These are phyloP conservation scores for Lupinus albus DNA, from an alignment of 306 rosid species.

Conservation along the genomic window DNA sequence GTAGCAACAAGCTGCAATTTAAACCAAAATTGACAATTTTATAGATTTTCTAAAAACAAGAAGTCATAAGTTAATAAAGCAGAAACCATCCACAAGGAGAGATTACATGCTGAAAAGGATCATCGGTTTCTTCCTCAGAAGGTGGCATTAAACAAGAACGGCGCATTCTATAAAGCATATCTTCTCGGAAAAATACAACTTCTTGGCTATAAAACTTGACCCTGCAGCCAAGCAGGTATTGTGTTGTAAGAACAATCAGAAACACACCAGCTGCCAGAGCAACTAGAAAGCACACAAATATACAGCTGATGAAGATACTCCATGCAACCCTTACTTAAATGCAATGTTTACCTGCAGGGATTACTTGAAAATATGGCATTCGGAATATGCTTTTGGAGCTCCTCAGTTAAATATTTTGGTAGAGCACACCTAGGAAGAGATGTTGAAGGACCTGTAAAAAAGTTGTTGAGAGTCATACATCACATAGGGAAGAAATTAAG, in stretches of 20 bases:
- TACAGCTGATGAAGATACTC: constrained; percentile 21
- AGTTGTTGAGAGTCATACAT: constrained; percentile 20
- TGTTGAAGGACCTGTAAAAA: constrained; percentile 71
- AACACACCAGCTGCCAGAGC: constrained; percentile 27
- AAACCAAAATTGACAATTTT: constrained; percentile 39
- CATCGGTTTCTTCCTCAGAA: constrained; percentile 79
- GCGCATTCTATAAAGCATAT: constrained; percentile 83
- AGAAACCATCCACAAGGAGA: constrained; percentile 26
- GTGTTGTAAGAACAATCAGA: constrained; percentile 36
- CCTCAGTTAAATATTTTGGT: constrained; percentile 81
- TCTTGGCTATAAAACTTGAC: constrained; percentile 80
- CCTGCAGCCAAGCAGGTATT: constrained; percentile 55
- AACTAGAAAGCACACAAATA: constrained; percentile 17
- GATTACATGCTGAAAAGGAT: constrained; percentile 84
- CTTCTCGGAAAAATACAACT: constrained; percentile 85
- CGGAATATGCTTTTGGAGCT: constrained; percentile 75
- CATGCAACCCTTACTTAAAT: constrained; percentile 27
- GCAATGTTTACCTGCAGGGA: constrained; percentile 77
- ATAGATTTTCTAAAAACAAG: constrained; percentile 27
- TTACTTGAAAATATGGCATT: constrained; percentile 88
- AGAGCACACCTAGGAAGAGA: constrained; percentile 76
- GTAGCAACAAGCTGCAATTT: constrained; percentile 91
- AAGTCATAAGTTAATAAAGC: constrained; percentile 18
- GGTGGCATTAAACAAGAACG: constrained; percentile 87
- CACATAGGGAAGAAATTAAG: constrained; percentile 12